Evolutionary conservation across 2,329 filamentous ascomycete species (phyloP), one percentile per base, ranked within the genome.

Genomic region (Xylaria digitata): DNA sequence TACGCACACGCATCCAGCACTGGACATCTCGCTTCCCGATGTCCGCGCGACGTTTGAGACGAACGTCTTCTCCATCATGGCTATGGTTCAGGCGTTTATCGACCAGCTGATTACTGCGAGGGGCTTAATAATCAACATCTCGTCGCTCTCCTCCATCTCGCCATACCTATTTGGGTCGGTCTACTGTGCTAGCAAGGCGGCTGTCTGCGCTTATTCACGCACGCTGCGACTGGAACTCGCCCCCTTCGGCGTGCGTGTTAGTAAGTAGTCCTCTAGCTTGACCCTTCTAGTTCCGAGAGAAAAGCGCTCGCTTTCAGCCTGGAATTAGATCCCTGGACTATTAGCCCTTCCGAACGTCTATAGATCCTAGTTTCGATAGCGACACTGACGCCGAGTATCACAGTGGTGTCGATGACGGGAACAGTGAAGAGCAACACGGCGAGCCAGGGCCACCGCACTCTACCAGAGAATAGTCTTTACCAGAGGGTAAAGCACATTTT

Each of bases 21-120:
- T 84, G 1, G 85, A 87, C 72, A 81, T 86, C 52, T 80, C 84
- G 57, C 72, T 87, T 7, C 80, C 83, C 59, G 85, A 86, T 56
- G 84, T 86, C 4, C 85, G 85, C 65, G 75, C 79, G 66, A 85
- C 84, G 1, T 87, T 85, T 60, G 85, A 87, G 75, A 83, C 84
- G 69, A 88, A 88, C 70, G 84, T 88, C 46, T 86, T 88, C 67
- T 83, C 83, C 48, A 81, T 85, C 70, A 87, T 88, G 84, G 81
- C 83, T 73, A 86, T 85, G 80, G 82, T 82, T 59, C 80, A 85
- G 71, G 79, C 81, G 34, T 87, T 87, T 71, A 76, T 80, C 11
- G 78, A 80, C 61, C 80, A 83, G 49, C 81, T 88, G 26, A 84
- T 87, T 56, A 75, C 80, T 17, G 79, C 84, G 0, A 79, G 79